phyloP scores from a whole-genome alignment of 169 alveolate genomes.

The Blepharisma undulans region DNA sequence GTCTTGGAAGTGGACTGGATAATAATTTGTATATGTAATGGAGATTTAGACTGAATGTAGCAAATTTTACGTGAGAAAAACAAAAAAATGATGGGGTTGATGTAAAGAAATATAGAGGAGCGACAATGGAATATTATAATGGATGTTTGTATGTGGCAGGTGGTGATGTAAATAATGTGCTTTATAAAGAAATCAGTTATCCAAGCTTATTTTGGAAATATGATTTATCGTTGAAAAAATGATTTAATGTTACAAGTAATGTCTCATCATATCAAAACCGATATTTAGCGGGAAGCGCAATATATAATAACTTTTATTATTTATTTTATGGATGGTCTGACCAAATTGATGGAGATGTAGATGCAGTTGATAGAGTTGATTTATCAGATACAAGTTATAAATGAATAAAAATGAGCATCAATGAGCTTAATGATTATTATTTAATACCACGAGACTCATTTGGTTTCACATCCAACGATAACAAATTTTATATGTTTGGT shows the following conservation, averaged over 20 bases:
- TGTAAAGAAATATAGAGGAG: not conserved
- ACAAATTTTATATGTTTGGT: not conserved
- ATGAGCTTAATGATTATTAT: not conserved
- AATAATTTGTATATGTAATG: conserved; percentile 27
- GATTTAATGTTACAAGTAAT: not conserved
- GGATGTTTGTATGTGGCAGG: not conserved
- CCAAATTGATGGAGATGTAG: not conserved
- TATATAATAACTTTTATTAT: not conserved
- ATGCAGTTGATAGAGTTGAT: not conserved
- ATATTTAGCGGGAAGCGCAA: not conserved
- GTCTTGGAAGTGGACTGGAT: not conserved
- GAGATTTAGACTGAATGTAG: not conserved
- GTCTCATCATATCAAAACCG: not conserved
- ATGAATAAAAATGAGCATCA: not conserved
- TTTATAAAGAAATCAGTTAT: not conserved
- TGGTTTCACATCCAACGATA: not conserved
- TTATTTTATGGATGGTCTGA: conserved; percentile 7
- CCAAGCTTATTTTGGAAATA: not conserved
- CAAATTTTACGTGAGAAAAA: not conserved
- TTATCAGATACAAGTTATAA: not conserved
- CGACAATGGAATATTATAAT: not conserved
- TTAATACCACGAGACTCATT: not conserved
- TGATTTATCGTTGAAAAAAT: not conserved
- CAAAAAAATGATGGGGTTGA: not conserved
- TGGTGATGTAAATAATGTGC: not conserved